phyloP scores from a whole-genome alignment of 2,329 filamentous ascomycete species.

The Huntiella moniliformis region DNA sequence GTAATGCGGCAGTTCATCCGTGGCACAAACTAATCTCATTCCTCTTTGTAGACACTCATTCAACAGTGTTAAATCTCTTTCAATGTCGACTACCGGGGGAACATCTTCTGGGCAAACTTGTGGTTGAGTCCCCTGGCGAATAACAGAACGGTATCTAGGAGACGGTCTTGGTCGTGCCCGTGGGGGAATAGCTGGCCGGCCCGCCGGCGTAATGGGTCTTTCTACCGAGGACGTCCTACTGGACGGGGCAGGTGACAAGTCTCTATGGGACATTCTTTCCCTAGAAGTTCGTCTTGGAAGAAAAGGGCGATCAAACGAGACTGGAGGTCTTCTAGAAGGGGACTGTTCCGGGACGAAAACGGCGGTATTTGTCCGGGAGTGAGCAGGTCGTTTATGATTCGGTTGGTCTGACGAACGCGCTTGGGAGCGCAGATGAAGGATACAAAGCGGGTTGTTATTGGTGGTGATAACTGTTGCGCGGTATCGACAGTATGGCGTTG shows the following conservation, averaged over 20 bases:
- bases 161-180: neutral
- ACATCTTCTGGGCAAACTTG: neutral
- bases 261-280: no score
- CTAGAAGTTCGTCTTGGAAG: no score
- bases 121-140: neutral
- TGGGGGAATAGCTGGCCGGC: no score
- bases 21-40: neutral
- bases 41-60: neutral
- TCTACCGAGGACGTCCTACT: no score
- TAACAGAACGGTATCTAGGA: neutral
- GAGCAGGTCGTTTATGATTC: neutral
- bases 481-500: constrained; percentile 1
- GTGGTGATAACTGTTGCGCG: constrained; percentile 9
- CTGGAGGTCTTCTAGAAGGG: no score
- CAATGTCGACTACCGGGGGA: constrained; percentile 4
- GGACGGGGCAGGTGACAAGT: no score
- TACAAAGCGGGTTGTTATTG: neutral
- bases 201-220: no score
- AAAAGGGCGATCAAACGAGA: no score
- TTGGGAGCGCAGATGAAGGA: constrained; percentile 6
- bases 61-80: constrained; percentile 4
- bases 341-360: neutral
- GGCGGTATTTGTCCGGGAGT: neutral
- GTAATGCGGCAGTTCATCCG: no score
- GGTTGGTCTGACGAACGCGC: neutral